phyloP scores from a whole-genome alignment of 1,139 yeast genomes.

The Yamadazyma conglobata region DNA sequence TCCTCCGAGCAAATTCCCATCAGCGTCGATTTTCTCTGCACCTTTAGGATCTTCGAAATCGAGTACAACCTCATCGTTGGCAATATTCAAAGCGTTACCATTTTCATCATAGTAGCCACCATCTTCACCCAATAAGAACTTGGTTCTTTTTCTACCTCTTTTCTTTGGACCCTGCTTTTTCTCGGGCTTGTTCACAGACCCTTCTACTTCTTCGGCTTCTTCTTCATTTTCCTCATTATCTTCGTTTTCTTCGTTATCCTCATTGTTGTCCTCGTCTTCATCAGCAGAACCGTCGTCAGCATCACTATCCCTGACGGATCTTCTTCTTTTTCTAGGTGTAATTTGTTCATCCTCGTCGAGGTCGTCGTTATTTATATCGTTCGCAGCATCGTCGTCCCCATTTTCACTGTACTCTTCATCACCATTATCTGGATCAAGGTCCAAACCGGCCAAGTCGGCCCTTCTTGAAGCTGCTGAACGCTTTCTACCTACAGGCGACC shows the following conservation, averaged over 20 bases:
- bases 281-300: conserved; percentile 19
- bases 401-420: conserved; percentile 25
- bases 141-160: conserved; percentile 46
- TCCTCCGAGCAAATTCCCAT: conserved; percentile 73
- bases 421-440: conserved; percentile 21
- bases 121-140: conserved; percentile 33
- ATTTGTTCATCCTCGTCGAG: conserved; percentile 15
- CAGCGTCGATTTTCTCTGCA: conserved; percentile 62
- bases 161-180: conserved; percentile 30
- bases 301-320: conserved; percentile 17
- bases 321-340: conserved; percentile 14
- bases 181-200: conserved; percentile 13
- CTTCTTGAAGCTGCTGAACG: conserved; percentile 12
- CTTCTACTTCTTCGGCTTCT: conserved; percentile 20
- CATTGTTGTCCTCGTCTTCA: conserved; percentile 19
- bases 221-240: conserved; percentile 25
- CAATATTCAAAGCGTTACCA: conserved; percentile 51
- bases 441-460: conserved; percentile 27
- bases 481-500: conserved; percentile 8
- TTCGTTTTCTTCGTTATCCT: conserved; percentile 22
- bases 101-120: conserved; percentile 46
- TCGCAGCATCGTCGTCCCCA: conserved; percentile 12
- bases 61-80: conserved; percentile 79
- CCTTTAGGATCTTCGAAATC: conserved; percentile 77
- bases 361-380: conserved; percentile 6